Evolutionary conservation across 805 yeast species (phyloP), one percentile per base, ranked within the genome.

Genomic region (Diddensiella santjacobensis): DNA sequence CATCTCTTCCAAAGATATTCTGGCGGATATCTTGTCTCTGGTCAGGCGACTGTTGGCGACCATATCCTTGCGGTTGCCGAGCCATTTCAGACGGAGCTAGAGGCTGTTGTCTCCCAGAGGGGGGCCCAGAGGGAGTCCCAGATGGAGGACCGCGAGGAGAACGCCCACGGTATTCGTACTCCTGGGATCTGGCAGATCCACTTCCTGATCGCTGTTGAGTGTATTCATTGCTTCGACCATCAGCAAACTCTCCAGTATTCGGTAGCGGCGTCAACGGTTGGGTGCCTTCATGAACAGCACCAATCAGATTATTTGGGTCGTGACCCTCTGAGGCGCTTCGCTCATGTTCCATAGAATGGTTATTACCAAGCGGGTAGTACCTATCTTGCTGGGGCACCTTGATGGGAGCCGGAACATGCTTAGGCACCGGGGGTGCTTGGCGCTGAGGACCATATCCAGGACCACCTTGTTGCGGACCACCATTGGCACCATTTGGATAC

Each of bases 261-360:
- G 45, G 40, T 31, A 52, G 47, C 15, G 61, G 59, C n/a, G 62
- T 44, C 24, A 53, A 40, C 13, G 64, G 65, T 44, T 56, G 52
- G 2, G 62, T 57, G 13, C 47, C 36, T 19, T 44, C 51, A 30
- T 57, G 58, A 17, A 59, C 52, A 15, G 51, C 48, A 18, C 57
- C 50, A 36, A 61, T 49, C 42, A 61, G 50, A 17, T 60, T 57
- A 46, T 62, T 61, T 44, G 66, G 67, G 46, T 58, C 61, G 23
- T 57, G 55, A n/a, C 69, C 69, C 19, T 62, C 68, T 3, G 67
- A 62, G 10, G 62, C 62, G 5, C 57, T 54, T 20, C 68, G 59
- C 46, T 61, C 64, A 42, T 62, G 67, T 10, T 44, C 18, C 13
- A 33, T 24, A 33, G 39, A 22, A 15, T 17, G 38, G 20, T 15